Conservation (phyloP, 371 early-diverging fungal species). For the Aphelidium insulamus region DNA sequence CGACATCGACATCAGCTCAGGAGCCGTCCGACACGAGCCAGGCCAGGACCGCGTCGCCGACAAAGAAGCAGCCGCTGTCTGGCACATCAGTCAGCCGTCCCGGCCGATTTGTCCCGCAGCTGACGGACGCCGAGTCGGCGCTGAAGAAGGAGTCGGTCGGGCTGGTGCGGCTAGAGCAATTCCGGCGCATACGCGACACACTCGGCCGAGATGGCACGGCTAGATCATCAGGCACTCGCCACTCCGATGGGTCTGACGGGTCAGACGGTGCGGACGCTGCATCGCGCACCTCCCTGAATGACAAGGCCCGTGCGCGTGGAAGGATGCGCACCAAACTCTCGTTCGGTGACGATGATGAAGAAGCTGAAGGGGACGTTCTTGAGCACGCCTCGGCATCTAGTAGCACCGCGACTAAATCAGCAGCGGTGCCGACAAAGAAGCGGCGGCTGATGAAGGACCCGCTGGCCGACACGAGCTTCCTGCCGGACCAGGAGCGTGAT, state of each 20-base stretch:
- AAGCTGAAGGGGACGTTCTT: slow-evolving; percentile 14
- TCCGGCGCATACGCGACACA: slow-evolving; percentile 55
- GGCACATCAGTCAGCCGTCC: no score
- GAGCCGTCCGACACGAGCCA: no score
- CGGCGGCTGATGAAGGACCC: slow-evolving; percentile 62
- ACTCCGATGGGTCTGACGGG: background rate
- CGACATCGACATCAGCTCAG: no score
- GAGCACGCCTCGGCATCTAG: slow-evolving; percentile 7
- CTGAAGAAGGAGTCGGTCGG: slow-evolving; percentile 74
- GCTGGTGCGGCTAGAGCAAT: slow-evolving; percentile 67
- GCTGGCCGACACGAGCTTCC: slow-evolving; percentile 69
- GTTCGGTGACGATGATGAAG: slow-evolving; percentile 29
- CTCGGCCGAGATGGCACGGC: slow-evolving; percentile 16
- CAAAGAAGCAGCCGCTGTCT: no score
- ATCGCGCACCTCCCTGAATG: background rate
- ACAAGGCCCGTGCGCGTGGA: slow-evolving; percentile 3
- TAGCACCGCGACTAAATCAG: slow-evolving; percentile 3
- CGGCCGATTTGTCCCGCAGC: slow-evolving; percentile 60
- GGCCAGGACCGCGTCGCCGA: no score
- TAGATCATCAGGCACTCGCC: background rate
- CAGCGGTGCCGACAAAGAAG: slow-evolving; percentile 14
- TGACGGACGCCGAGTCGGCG: slow-evolving; percentile 49
- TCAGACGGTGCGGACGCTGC: background rate
- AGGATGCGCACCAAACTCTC: slow-evolving; percentile 38
- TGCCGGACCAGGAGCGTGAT: slow-evolving; percentile 80